phyloP scores from a whole-genome alignment of 805 yeast genomes.

The Candida takata region DNA sequence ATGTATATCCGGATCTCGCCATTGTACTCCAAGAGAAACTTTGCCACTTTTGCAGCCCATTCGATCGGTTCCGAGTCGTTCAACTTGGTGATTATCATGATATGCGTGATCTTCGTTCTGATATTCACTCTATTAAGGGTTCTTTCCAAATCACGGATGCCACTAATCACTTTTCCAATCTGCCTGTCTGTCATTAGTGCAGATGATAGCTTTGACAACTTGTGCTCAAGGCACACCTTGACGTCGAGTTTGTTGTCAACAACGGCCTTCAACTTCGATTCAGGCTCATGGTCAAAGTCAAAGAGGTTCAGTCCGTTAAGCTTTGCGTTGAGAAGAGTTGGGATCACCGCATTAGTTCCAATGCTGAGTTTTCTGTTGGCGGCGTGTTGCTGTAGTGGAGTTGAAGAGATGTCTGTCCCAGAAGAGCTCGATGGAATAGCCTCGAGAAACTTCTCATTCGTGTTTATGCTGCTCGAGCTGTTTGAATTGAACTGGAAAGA shows the following conservation, averaged over 20 bases:
- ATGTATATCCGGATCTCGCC: constrained; percentile 15
- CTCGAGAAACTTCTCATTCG: constrained; percentile 18
- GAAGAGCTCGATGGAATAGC: constrained; percentile 9
- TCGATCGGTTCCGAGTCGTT: constrained; percentile 26
- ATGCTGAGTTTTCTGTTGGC: constrained; percentile 14
- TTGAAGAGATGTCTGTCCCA: constrained; percentile 4
- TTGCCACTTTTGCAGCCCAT: constrained; percentile 19
- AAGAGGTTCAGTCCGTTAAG: constrained; percentile 21
- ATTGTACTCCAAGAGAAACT: constrained; percentile 18
- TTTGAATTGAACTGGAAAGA: not conserved
- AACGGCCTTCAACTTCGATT: constrained; percentile 3
- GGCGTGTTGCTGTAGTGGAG: constrained; percentile 4
- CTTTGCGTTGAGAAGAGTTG: constrained; percentile 22
- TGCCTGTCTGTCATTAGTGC: constrained; percentile 24
- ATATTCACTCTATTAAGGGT: constrained; percentile 26
- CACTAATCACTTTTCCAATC: constrained; percentile 21
- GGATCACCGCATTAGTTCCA: constrained; percentile 20
- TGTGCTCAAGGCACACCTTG: constrained; percentile 13
- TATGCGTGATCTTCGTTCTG: constrained; percentile 18
- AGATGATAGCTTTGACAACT: constrained; percentile 10
- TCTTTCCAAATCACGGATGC: constrained; percentile 25
- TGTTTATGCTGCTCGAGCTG: not conserved
- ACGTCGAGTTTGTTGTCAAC: constrained; percentile 1
- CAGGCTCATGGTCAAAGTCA: constrained; percentile 10
- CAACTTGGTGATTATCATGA: constrained; percentile 26